Conservation (phyloP, 2,329 filamentous ascomycete species). For the Magnaporthiopsis poae region DNA sequence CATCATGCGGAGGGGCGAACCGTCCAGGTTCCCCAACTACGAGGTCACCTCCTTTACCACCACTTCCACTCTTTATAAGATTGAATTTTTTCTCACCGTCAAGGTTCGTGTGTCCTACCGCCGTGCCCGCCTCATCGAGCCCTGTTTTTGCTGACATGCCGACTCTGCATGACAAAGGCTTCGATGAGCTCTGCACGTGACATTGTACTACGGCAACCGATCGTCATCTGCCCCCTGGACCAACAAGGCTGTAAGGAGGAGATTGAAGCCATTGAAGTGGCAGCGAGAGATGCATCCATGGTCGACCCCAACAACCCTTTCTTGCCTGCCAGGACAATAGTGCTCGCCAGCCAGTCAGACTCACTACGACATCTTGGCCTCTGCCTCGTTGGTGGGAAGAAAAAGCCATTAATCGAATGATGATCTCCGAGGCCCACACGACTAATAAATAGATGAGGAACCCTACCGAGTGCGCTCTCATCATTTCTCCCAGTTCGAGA, state of each 20-base stretch:
- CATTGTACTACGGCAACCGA: slow-evolving; percentile 79
- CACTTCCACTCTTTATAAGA: slow-evolving; percentile 88
- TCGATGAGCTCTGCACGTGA: slow-evolving; percentile 80
- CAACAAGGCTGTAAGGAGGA: slow-evolving; percentile 94
- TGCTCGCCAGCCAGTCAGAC: slow-evolving; percentile 65
- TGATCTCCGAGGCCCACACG: not conserved
- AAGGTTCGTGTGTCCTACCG: slow-evolving; percentile 53
- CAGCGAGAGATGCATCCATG: slow-evolving; percentile 81
- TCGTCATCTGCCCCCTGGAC: slow-evolving; percentile 91
- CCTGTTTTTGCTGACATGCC: slow-evolving; percentile 1
- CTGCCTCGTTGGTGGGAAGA: slow-evolving; percentile 54
- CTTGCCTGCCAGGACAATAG: slow-evolving; percentile 76
- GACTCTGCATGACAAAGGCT: slow-evolving; percentile 46
- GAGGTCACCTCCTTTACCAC: slow-evolving; percentile 86
- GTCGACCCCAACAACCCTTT: slow-evolving; percentile 85
- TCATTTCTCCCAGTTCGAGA: not conserved
- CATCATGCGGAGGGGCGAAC: slow-evolving; percentile 72
- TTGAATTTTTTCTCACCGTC: slow-evolving; percentile 90
- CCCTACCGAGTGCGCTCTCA: not conserved
- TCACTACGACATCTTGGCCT: slow-evolving; percentile 51
- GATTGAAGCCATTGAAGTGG: slow-evolving; percentile 95
- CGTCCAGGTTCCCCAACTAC: slow-evolving; percentile 74
- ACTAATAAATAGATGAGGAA: not conserved
- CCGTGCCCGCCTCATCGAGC: not conserved
- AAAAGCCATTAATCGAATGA: slow-evolving; percentile 56